phyloP scores from a whole-genome alignment of 202 grass and related monocot genomes.

The Miscanthus sacchariflorus region DNA sequence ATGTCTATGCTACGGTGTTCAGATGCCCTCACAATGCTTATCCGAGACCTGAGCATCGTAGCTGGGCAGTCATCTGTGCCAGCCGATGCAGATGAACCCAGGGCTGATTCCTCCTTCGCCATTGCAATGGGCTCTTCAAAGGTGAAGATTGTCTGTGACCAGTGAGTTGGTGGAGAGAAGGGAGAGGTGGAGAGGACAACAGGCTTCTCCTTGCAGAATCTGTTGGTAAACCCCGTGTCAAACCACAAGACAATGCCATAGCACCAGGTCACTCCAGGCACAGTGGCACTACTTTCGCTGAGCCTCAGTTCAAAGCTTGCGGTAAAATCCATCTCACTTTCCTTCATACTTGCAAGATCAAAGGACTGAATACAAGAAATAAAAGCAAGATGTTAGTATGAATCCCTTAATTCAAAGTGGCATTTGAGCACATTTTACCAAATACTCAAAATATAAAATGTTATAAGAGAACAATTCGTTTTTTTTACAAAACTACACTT shows the following conservation, averaged over 20 bases:
- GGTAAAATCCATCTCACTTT: slow-evolving; percentile 93
- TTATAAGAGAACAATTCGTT: neutral
- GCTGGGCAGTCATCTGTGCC: slow-evolving; percentile 71
- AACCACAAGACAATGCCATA: slow-evolving; percentile 96
- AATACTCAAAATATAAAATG: neutral
- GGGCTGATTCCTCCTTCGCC: slow-evolving; percentile 37
- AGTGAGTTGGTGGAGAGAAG: slow-evolving; percentile 79
- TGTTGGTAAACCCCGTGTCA: slow-evolving; percentile 70
- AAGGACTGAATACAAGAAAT: slow-evolving; percentile 63
- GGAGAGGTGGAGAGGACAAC: slow-evolving; percentile 84
- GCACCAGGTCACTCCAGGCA: slow-evolving; percentile 53
- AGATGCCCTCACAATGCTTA: slow-evolving; percentile 87
- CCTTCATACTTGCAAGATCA: slow-evolving; percentile 80
- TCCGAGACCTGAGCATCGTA: slow-evolving; percentile 51
- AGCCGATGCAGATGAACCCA: slow-evolving; percentile 43
- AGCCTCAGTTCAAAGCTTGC: slow-evolving; percentile 74
- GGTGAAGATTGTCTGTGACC: slow-evolving; percentile 88
- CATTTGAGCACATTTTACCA: slow-evolving; percentile 3
- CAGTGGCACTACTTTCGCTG: slow-evolving; percentile 28
- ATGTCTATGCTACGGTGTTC: slow-evolving; percentile 82
- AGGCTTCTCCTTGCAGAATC: slow-evolving; percentile 91
- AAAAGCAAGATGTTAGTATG: slow-evolving; percentile 34
- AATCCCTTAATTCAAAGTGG: neutral
- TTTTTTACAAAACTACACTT: neutral
- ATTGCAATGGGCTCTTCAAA: slow-evolving; percentile 84